Base-by-base conservation (phyloP, 1,139 yeast species). In the Kluyveromyces sp. region DNA sequence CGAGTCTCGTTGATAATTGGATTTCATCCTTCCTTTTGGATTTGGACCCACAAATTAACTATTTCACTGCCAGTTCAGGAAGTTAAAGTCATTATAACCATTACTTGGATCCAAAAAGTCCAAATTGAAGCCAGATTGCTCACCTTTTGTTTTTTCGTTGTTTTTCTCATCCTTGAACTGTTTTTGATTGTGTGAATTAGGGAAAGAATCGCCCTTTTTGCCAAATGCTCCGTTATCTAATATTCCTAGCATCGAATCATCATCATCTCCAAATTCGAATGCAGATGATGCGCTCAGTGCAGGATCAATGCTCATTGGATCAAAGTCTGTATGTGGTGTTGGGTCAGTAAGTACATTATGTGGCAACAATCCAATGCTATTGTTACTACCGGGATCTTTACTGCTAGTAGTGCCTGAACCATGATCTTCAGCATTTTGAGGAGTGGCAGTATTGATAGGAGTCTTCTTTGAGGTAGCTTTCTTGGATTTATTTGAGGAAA, bases 1-100 rank as follows among this genome's bases (percentile, higher is more conserved):
- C 21, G 21, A 15, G 21, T 15, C 21, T 15, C 21, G 21, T 15
- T 15, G 21, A 2, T 15, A 15, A 15, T 15, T 15, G 21, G 21
- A 15, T 15, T 15, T 15, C 2, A 15, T 15, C 21, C 21, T 15
- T 15, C 21, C 21, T 15, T 15, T 15, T 15, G 21, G 21, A 15
- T 15, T 15, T 15, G 21, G 21, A 15, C 21, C 21, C 21, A 15
- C 21, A 15, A 15, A 15, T 15, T 15, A 15, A 15, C 21, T 15
- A 15, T 15, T 15, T 27, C 39, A 47, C 37, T 50, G 55, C 57
- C 59, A 55, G 32, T 55, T 50, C 45, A 59, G 47, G 36, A 56
- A 54, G 41, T 57, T 55, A 48, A 59, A 53, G 34, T 56, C 58
- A 28, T 45, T 46, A 35, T 53, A 53, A 42, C 41, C 40, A 40